A percentile compares a stretch with the other conserved stretches of the same genome.
Evolutionary conservation across 1,139 yeast species (phyloP).

Genomic region (Taphrina confusa): DNA sequence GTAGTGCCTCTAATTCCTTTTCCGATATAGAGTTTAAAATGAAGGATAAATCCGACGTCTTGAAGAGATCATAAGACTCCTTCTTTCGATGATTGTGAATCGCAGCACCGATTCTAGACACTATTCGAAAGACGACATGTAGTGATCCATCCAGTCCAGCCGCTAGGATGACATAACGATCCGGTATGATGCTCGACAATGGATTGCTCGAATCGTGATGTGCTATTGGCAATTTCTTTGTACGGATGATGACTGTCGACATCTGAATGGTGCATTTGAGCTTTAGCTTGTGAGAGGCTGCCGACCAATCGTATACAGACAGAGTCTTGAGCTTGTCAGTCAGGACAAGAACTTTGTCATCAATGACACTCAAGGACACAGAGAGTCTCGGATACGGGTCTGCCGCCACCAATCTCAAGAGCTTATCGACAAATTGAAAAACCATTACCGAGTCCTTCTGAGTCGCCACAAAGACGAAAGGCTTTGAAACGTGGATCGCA

Average conservation of each 20-base stretch:
- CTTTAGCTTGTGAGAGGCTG: not conserved
- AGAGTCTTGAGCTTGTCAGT: conserved; percentile 7
- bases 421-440: not conserved
- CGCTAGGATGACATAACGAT: conserved; percentile 10
- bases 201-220: not conserved
- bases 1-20: not conserved
- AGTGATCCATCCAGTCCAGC: conserved; percentile 15
- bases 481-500: not conserved
- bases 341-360: not conserved
- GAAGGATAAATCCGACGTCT: not conserved
- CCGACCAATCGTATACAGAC: not conserved
- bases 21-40: not conserved
- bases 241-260: conserved; percentile 1
- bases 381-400: conserved; percentile 10
- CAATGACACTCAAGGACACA: not conserved
- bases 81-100: not conserved
- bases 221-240: not conserved
- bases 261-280: not conserved
- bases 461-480: conserved; percentile 2
- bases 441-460: conserved; percentile 22
- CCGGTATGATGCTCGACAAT: not conserved
- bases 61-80: not conserved
- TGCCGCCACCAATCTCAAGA: not conserved
- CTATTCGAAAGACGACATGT: not conserved
- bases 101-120: not conserved